Conservation (phyloP, 2,329 filamentous ascomycete genomes). For the Xylariales sp. region DNA sequence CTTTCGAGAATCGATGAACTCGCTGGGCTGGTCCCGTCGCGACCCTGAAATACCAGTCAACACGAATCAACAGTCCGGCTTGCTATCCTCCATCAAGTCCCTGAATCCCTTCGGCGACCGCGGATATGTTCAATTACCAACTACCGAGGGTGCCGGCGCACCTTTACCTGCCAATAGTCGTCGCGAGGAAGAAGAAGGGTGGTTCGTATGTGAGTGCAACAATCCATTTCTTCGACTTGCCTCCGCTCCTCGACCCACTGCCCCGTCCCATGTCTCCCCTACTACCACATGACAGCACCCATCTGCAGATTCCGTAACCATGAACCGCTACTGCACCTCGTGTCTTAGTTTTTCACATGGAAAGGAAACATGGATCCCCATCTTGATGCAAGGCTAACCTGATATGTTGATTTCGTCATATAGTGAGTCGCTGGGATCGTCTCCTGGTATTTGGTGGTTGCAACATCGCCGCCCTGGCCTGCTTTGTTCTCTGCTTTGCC, state of each 20-base stretch:
- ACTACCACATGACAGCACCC: slow-evolving; percentile 30
- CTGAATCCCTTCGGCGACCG: slow-evolving; percentile 82
- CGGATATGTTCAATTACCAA: slow-evolving; percentile 88
- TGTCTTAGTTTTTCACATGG: slow-evolving; percentile 38
- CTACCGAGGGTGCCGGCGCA: slow-evolving; percentile 74
- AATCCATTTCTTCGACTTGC: slow-evolving; percentile 25
- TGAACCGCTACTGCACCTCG: slow-evolving; percentile 24
- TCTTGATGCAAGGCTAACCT: slow-evolving; percentile 23
- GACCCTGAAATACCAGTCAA: slow-evolving; percentile 71
- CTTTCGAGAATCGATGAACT: slow-evolving; percentile 93
- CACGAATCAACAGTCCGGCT: slow-evolving; percentile 64
- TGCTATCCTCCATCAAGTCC: slow-evolving; percentile 76
- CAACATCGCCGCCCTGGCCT: slow-evolving; percentile 81
- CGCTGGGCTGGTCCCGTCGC: slow-evolving; percentile 87
- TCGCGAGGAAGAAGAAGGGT: slow-evolving; percentile 91
- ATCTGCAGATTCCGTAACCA: slow-evolving; percentile 34
- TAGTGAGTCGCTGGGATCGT: slow-evolving; percentile 97
- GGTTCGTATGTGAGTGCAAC: slow-evolving; percentile 80
- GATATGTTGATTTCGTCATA: slow-evolving; percentile 23
- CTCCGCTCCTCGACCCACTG: slow-evolving; percentile 19
- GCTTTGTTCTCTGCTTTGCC: slow-evolving; percentile 90
- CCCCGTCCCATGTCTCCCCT: slow-evolving; percentile 34
- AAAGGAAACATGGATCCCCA: slow-evolving; percentile 19
- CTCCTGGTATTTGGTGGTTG: slow-evolving; percentile 87
- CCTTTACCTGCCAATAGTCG: slow-evolving; percentile 79